phyloP scores from a whole-genome alignment of 2,329 filamentous ascomycete species.

The Botrytis sinoallii region DNA sequence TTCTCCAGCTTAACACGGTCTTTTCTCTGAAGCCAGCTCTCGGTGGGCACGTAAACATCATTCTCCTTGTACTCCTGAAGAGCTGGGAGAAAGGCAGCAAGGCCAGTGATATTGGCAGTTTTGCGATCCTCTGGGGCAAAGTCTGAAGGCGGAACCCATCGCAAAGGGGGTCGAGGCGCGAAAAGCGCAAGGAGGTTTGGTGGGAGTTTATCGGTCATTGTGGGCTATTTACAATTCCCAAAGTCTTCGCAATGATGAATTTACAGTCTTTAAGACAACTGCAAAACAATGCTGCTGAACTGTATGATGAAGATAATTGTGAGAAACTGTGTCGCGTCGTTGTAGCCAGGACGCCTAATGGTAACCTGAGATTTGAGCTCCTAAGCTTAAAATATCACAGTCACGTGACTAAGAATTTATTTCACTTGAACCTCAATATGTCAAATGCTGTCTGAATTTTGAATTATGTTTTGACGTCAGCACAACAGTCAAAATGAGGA shows the following conservation, averaged over 20 bases:
- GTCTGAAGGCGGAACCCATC: constrained; percentile 82
- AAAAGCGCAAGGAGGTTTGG: constrained; percentile 91
- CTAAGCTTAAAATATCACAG: background rate
- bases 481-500: constrained; percentile 44
- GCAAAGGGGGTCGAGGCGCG: constrained; percentile 85
- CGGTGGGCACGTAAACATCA: constrained; percentile 74
- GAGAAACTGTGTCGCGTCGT: constrained; percentile 15
- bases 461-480: background rate
- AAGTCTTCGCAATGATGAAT: background rate
- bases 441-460: background rate
- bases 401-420: constrained; percentile 4
- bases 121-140: constrained; percentile 77
- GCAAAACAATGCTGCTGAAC: background rate
- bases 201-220: constrained; percentile 95
- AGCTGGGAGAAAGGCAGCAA: constrained; percentile 72
- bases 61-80: constrained; percentile 75
- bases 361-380: constrained; percentile 15
- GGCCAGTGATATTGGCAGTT: constrained; percentile 68
- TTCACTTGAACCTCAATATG: background rate
- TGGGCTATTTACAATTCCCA: constrained; percentile 27
- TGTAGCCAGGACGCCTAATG: background rate
- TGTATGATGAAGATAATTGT: constrained; percentile 10
- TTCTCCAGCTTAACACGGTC: constrained; percentile 83
- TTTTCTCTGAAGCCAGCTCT: constrained; percentile 88
- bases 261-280: background rate